Evolutionary conservation across 495 filamentous ascomycete genomes (phyloP).

Genomic region (Thozetella sp.): DNA sequence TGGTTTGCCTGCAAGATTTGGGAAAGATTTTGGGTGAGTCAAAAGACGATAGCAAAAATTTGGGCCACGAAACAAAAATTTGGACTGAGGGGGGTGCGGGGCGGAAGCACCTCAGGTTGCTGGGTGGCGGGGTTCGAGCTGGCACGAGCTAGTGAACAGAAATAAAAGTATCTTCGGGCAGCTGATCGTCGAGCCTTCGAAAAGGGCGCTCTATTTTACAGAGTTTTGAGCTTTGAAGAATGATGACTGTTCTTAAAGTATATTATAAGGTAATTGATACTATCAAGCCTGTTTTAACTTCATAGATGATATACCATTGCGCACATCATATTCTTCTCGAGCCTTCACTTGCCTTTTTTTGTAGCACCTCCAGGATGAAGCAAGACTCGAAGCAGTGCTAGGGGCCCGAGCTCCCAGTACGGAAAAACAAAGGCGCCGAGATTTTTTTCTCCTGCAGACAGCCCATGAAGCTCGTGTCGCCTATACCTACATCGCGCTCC

Average conservation of each 20-base stretch:
- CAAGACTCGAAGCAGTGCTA: not conserved
- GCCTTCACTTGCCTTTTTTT: too few species aligned
- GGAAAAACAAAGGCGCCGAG: not conserved
- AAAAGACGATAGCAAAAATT: constrained; percentile 15
- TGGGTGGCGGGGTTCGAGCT: constrained; percentile 6
- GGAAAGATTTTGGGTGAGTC: constrained; percentile 11
- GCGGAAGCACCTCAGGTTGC: not conserved
- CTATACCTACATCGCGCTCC: not conserved
- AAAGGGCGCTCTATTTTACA: too few species aligned
- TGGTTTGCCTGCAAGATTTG: constrained; percentile 6
- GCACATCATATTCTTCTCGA: too few species aligned
- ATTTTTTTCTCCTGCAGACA: not conserved
- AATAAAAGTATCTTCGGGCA: too few species aligned
- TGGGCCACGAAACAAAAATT: constrained; percentile 27
- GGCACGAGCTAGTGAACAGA: not conserved
- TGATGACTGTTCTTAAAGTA: too few species aligned
- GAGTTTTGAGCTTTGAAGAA: too few species aligned
- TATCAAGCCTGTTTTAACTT: too few species aligned
- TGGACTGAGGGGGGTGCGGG: constrained; percentile 3
- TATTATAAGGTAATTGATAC: too few species aligned
- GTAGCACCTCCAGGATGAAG: not conserved
- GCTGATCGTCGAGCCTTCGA: too few species aligned
- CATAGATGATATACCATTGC: too few species aligned
- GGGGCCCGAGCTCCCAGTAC: not conserved
- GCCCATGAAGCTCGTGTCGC: not conserved